Conservation (phyloP, 2,329 filamentous ascomycete species). For the Blastomyces emzantsi region DNA sequence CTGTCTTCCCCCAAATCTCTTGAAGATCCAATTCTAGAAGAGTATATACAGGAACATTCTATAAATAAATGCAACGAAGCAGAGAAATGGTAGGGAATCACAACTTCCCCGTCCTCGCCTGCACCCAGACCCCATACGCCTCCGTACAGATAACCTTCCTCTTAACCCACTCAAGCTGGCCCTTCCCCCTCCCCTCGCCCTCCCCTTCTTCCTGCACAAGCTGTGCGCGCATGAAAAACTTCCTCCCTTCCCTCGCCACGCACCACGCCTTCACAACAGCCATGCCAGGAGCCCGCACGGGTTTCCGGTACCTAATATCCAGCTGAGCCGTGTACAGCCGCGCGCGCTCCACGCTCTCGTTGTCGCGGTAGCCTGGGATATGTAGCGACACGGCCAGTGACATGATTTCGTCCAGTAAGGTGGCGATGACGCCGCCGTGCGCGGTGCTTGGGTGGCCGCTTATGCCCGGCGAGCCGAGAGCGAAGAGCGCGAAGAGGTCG, state of each 20-base stretch:
- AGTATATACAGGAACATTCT: not conserved
- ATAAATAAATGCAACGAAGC: not conserved
- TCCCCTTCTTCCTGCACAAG: constrained; percentile 29
- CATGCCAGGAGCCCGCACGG: constrained; percentile 29
- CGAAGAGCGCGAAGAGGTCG: constrained; percentile 30
- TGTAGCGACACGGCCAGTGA: constrained; percentile 31
- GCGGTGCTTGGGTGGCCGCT: constrained; percentile 32
- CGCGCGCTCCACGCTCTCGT: constrained; percentile 22
- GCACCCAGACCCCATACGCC: constrained; percentile 36
- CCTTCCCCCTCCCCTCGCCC: constrained; percentile 17
- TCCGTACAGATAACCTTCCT: constrained; percentile 30
- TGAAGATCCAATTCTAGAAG: not conserved
- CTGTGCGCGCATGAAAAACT: constrained; percentile 36
- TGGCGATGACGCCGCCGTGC: constrained; percentile 35
- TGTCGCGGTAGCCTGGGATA: constrained; percentile 15
- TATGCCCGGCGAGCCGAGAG: constrained; percentile 29
- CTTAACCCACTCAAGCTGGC: constrained; percentile 26
- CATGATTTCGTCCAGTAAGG: constrained; percentile 39
- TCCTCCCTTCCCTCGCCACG: constrained; percentile 30
- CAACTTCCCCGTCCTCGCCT: constrained; percentile 24
- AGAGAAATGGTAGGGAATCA: constrained; percentile 9
- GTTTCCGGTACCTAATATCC: constrained; percentile 34
- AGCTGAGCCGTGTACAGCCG: constrained; percentile 34
- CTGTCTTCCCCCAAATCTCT: not conserved
- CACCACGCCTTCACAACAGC: constrained; percentile 32